Base-by-base conservation (phyloP, 139 green algal species). In the Chlorella ohadii region DNA sequence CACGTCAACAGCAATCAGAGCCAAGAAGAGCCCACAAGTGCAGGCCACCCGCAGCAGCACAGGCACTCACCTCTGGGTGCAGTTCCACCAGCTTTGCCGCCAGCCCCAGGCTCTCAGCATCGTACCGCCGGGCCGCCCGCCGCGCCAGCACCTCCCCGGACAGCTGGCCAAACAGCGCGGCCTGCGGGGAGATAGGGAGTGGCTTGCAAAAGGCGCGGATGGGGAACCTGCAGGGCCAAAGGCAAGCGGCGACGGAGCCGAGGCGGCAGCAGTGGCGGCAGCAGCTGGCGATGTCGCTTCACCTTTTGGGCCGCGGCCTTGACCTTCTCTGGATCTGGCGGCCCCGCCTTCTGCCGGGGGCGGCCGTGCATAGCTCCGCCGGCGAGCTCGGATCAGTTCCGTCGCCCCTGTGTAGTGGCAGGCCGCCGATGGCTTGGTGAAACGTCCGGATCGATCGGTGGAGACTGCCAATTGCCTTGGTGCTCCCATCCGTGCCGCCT, bases 21-120 rank as follows among this genome's bases (percentile, higher is more conserved):
- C n/a, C n/a, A n/a, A n/a, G n/a, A n/a, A n/a, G n/a, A n/a, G n/a
- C n/a, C n/a, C n/a, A n/a, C n/a, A n/a, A n/a, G n/a, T n/a, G n/a
- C n/a, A n/a, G n/a, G n/a, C n/a, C n/a, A n/a, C n/a, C n/a, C n/a
- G 4, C 59, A 67, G 59, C 57, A 65, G 59, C n/a, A 23, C 59
- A n/a, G 59, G 22, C 59, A 3, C 57, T 25, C 66, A 97, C 91
- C 88, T 99, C 94, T 16, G 92, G 95, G 73, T 96, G 96, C 25
- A 95, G 87, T 82, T 96, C 88, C 47, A 96, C 75, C 27, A 97
- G 89, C 79, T 87, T 90, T 25, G 71, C 87, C n/a, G 82, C 61
- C 19, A 93, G 57, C 5, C 61, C 74, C 56, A 96, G 66, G 19
- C 70, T 83, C 47, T 87, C 85, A 15, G 56, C 20, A 78, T 90